Conservation (phyloP, 2,329 filamentous ascomycete species). For the Neoscytalidium dimidiatum region DNA sequence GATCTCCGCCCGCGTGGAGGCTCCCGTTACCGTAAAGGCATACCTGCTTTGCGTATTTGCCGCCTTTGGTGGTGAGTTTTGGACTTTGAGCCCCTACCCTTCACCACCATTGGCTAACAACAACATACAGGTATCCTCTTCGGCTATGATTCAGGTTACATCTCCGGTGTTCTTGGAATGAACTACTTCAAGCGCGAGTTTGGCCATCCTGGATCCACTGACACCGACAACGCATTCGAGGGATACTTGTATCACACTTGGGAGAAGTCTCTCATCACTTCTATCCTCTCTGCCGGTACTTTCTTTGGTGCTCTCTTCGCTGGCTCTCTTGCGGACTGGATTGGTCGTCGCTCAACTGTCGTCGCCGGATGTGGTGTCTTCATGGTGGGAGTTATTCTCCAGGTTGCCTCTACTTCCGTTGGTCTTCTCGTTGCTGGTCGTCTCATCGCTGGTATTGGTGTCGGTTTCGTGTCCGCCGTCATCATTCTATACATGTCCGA, state of each 20-base stretch:
- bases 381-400: conserved; percentile 54
- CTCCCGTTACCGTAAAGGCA: conserved; percentile 49
- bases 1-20: conserved; percentile 50
- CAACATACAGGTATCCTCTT: conserved; percentile 61
- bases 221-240: conserved; percentile 57
- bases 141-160: conserved; percentile 77
- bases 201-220: conserved; percentile 38
- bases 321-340: conserved; percentile 61
- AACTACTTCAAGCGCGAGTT: conserved; percentile 68
- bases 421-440: conserved; percentile 70
- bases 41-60: conserved; percentile 50
- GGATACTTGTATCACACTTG: conserved; percentile 60
- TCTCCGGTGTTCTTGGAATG: conserved; percentile 63
- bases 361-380: conserved; percentile 66
- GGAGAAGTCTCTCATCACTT: conserved; percentile 64
- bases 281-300: conserved; percentile 74
- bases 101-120: background rate
- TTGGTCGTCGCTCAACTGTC: conserved; percentile 67
- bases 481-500: conserved; percentile 78
- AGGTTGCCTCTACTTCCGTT: conserved; percentile 62
- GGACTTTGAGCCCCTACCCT: background rate
- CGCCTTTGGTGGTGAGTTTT: conserved; percentile 43
- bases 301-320: conserved; percentile 70
- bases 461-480: conserved; percentile 70
- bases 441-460: conserved; percentile 73